Evolutionary conservation across 495 filamentous ascomycete genomes (phyloP), one percentile per base, ranked within the genome.

Genomic region (Darksidea phi): DNA sequence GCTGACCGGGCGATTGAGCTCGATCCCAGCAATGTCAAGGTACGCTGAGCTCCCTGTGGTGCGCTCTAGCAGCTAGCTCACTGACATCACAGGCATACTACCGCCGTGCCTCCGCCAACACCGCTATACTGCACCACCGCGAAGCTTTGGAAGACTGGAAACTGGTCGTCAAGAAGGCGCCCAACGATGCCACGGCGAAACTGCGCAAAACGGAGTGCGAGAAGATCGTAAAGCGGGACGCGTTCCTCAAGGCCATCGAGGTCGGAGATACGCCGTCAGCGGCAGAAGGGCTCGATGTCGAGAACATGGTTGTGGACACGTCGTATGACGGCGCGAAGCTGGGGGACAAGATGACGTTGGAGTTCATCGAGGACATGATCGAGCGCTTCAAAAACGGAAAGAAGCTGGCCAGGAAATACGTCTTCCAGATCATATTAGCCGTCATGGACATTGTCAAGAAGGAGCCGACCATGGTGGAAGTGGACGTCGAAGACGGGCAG

Each of bases 351-450:
- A 99, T 99, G 90, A 95, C 94, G 7, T 82, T 89, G 67, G 91
- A 96, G 70, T 99, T 99, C 67, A 87, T 99, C 63, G 86, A 92
- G 61, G 92, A 97, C 75, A 97, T 96, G 95, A 89, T 93, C 52
- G 79, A 90, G 72, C 79, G 94, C 36, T 99, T 99, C 80, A 96
- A 95, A 82, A 84, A 86, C 59, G 93, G 94, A 60, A 96, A 97
- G 82, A 91, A 88, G 73, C 80, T 99, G 56, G 90, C 92, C 74
- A 86, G 82, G 79, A 99, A 97, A 82, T 99, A 96, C 74, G 94
- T 88, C 57, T 97, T 92, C 79, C 90, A 96, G 72, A 99, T 99
- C 66, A 78, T 97, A 65, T 77, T 96, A 64, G 88, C 89, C 25
- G 91, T 95, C 62, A 89, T 87, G 74, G 86, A 95, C 23, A 82